A percentile compares a stretch with the other conserved stretches of the same genome.
phyloP scores from a whole-genome alignment of 2,329 filamentous ascomycete genomes.

The Epichloe festucae region DNA sequence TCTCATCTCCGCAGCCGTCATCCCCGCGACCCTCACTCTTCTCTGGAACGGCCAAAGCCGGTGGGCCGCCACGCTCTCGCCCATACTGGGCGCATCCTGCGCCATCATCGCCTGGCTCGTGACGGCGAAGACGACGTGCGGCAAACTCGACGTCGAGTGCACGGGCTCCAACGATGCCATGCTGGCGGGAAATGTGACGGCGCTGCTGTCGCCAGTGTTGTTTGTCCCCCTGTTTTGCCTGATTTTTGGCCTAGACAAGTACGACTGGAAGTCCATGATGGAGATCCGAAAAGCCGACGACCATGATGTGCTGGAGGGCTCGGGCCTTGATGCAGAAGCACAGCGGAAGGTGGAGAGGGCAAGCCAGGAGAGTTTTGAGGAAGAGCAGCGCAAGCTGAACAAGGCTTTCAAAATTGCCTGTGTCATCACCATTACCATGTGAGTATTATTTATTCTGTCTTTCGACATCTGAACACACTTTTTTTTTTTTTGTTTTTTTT shows the following conservation, averaged over 20 bases:
- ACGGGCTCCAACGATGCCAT: slow-evolving; percentile 78
- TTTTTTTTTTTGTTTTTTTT: neutral
- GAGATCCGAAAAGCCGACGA: slow-evolving; percentile 70
- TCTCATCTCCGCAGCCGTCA: slow-evolving; percentile 73
- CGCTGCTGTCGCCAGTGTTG: slow-evolving; percentile 62
- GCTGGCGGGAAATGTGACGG: slow-evolving; percentile 76
- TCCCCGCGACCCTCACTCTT: slow-evolving; percentile 69
- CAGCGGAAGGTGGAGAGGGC: slow-evolving; percentile 10
- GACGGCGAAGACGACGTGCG: slow-evolving; percentile 56
- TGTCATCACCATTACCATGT: slow-evolving; percentile 20
- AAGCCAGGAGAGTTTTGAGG: slow-evolving; percentile 24
- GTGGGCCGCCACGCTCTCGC: slow-evolving; percentile 54
- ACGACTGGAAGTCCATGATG: slow-evolving; percentile 79
- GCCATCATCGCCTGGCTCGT: slow-evolving; percentile 66
- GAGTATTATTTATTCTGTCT: slow-evolving; percentile 1
- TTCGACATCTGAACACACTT: no score
- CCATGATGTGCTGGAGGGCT: slow-evolving; percentile 50
- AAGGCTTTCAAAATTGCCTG: slow-evolving; percentile 37
- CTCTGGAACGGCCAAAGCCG: slow-evolving; percentile 70
- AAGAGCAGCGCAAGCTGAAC: slow-evolving; percentile 36
- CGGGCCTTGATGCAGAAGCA: slow-evolving; percentile 31
- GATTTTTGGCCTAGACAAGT: slow-evolving; percentile 47
- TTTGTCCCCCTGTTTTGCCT: slow-evolving; percentile 63
- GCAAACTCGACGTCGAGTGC: slow-evolving; percentile 54
- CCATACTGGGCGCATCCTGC: slow-evolving; percentile 51